Evolutionary conservation across 2,329 filamentous ascomycete species (phyloP), one percentile per base, ranked within the genome.

Genomic region (Phyllosticta citrichinensis): DNA sequence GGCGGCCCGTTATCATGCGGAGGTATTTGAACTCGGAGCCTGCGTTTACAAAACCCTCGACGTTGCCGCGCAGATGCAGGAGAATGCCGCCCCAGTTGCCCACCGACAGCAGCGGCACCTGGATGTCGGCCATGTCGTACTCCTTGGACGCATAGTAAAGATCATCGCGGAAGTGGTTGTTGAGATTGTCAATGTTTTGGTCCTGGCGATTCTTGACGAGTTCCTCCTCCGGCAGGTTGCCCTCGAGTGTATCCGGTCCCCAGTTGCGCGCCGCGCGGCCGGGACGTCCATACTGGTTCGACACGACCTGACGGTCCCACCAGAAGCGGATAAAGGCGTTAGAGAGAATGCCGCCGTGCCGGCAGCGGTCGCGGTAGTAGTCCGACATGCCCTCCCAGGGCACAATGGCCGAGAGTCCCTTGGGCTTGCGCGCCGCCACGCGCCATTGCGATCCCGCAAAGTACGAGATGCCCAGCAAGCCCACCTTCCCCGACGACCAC

Each of bases 11-110:
- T 67, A 89, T 86, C 69, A 88, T 83, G 6, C 86, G 81, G 0
- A 89, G 76, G 65, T 86, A 90, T 69, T 89, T 89, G 63, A 84
- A 75, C 62, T 83, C 77, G 0, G 86, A 88, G 0, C 85, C 84
- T 0, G 86, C 86, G 55, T 84, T 78, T 1, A 75, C 74, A 61
- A 81, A 89, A 0, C 86, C 87, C 66, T 87, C 79, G 8, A 89
- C 78, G 64, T 89, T 89, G 2, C 87, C 87, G 8, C 86, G 78
- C 5, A 89, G 77, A 65, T 89, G 87, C 1, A 89, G 77, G 3
- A 86, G 70, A 55, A 89, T 89, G 1, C 86, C 86, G 11, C 86
- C 86, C 86, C 85, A 88, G 69, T 89, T 89, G 0, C 80, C 87
- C 0, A 89, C 86, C 0, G 79, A 83, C 0, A 89, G 78, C 0